phyloP scores from a whole-genome alignment of 306 rosid species.

The Quillaja saponaria region DNA sequence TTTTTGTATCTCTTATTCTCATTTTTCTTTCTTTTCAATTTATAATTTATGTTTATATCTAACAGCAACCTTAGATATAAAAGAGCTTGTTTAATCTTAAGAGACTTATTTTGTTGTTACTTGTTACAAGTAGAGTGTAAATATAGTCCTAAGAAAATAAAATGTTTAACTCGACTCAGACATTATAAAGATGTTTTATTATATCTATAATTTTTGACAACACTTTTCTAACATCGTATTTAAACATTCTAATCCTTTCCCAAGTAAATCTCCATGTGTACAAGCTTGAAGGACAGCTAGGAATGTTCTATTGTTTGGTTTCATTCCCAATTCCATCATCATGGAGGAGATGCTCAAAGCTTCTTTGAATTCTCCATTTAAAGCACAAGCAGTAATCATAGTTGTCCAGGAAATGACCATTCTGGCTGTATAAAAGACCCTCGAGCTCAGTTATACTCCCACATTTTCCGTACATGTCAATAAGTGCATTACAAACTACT shows the following conservation, averaged over 20 bases:
- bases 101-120: too few relatives aligned
- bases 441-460: conserved; percentile 53
- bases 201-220: too few relatives aligned
- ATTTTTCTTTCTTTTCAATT: too few relatives aligned
- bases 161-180: too few relatives aligned
- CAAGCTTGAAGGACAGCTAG: conserved; percentile 80
- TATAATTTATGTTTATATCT: too few relatives aligned
- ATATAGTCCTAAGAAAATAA: too few relatives aligned
- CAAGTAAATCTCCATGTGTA: conserved; percentile 65
- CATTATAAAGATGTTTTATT: too few relatives aligned
- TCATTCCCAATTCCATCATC: conserved; percentile 50
- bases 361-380: conserved; percentile 61
- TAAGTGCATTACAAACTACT: conserved; percentile 65
- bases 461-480: conserved; percentile 78
- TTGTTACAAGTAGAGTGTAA: too few relatives aligned
- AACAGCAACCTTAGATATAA: too few relatives aligned
- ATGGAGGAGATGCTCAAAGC: conserved; percentile 49
- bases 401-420: conserved; percentile 69
- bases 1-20: too few relatives aligned
- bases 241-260: conserved; percentile 57
- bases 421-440: conserved; percentile 47
- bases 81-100: too few relatives aligned
- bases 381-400: conserved; percentile 65
- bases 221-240: conserved; percentile 47
- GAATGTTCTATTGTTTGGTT: conserved; percentile 66